Evolutionary conservation across 257 asterid species (phyloP).

Genomic region (Lithospermum erythrorhizon): DNA sequence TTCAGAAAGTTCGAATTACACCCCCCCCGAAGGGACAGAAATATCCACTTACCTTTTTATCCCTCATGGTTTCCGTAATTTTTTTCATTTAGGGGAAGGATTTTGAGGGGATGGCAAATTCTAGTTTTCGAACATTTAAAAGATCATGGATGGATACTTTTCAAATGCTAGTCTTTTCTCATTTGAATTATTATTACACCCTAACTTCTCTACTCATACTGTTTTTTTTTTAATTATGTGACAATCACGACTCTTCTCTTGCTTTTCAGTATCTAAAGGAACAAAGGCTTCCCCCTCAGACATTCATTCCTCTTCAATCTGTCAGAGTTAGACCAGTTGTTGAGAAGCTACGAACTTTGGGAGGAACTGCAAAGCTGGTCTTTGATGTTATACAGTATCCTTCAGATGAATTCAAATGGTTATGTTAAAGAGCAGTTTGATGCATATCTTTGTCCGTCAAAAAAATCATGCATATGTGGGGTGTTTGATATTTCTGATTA

Average conservation of each 20-base stretch:
- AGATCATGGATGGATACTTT: not conserved
- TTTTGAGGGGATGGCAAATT: not conserved
- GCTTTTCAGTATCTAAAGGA: conserved; percentile 80
- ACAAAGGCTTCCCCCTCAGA: conserved; percentile 98
- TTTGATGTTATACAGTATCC: conserved; percentile 99
- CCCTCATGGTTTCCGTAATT: not conserved
- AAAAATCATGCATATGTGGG: not conserved
- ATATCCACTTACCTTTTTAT: not conserved
- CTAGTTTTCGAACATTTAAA: not conserved
- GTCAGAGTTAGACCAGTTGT: conserved; percentile 86
- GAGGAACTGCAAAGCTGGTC: conserved; percentile 83
- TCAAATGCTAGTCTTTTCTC: not conserved
- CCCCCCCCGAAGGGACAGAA: not conserved
- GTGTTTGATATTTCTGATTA: not conserved
- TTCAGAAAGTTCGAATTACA: no score
- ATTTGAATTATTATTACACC: not conserved
- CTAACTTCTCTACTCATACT: not conserved
- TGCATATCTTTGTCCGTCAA: not conserved
- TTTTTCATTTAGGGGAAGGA: not conserved
- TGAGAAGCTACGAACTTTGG: conserved; percentile 83
- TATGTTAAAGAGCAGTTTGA: not conserved
- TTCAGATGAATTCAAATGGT: conserved; percentile 1
- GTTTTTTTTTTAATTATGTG: not conserved
- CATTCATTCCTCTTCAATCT: conserved; percentile 89
- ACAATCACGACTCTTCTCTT: conserved; percentile 1